These are phyloP conservation scores for Musa troglodytarum DNA, from an alignment of 176 grass and related monocot species.

Conservation along the genomic window DNA sequence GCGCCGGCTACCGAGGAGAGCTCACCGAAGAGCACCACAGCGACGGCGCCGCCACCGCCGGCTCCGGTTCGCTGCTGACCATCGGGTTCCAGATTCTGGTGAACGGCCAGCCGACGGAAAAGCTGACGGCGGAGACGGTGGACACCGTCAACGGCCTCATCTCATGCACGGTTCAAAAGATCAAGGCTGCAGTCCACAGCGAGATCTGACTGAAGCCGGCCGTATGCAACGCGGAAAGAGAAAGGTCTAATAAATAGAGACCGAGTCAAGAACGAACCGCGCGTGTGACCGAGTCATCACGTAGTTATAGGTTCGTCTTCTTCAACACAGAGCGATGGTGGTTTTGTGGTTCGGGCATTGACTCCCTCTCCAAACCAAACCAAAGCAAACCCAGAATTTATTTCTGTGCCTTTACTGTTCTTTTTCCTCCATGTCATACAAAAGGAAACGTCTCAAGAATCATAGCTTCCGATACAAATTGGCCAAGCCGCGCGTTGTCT, in stretches of 20 bases:
- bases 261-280: constrained; percentile 11
- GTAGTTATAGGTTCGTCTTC: no score
- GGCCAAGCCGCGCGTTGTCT: no score
- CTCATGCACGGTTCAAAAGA: constrained; percentile 4
- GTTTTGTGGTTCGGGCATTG: no score
- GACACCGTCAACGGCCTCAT: constrained; percentile 34
- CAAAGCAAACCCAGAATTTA: no score
- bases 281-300: neutral
- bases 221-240: neutral
- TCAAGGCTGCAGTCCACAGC: neutral
- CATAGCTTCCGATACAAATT: no score
- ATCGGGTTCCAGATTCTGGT: constrained; percentile 28
- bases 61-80: constrained; percentile 26
- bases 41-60: neutral
- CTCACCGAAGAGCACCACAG: neutral
- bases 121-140: constrained; percentile 29
- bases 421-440: no score
- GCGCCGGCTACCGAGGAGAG: neutral
- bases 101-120: constrained; percentile 48
- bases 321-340: no score
- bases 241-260: neutral
- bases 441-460: no score
- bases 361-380: no score
- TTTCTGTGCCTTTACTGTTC: no score
- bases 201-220: neutral